Evolutionary conservation across 805 yeast species (phyloP).

Genomic region (Candida loeiensis): DNA sequence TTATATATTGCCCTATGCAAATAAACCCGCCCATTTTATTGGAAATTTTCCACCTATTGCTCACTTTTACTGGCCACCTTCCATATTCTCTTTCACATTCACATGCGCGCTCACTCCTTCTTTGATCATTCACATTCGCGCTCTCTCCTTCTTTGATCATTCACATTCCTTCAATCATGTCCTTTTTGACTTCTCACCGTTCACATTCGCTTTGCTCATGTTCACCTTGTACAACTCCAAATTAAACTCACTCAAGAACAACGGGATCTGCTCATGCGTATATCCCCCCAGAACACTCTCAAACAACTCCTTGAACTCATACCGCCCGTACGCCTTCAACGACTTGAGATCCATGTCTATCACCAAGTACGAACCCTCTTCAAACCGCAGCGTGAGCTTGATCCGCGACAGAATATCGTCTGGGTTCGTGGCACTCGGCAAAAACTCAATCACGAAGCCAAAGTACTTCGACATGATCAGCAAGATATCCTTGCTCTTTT

Average conservation of each 20-base stretch:
- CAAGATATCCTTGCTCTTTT: conserved; percentile 68
- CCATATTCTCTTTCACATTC: too few relatives aligned
- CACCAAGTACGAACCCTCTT: conserved; percentile 43
- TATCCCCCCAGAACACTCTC: conserved; percentile 59
- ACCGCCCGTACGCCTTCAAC: conserved; percentile 47
- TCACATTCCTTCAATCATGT: too few relatives aligned
- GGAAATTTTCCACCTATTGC: too few relatives aligned
- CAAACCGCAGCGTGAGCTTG: conserved; percentile 49
- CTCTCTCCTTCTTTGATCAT: too few relatives aligned
- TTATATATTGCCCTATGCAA: too few relatives aligned
- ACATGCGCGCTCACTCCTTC: too few relatives aligned
- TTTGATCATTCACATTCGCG: too few relatives aligned
- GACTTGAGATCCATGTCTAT: conserved; percentile 56
- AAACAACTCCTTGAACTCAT: conserved; percentile 35
- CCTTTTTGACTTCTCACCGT: background rate
- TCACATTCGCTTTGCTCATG: background rate
- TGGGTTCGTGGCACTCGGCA: conserved; percentile 42
- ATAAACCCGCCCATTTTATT: too few relatives aligned
- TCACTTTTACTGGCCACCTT: too few relatives aligned
- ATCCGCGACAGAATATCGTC: conserved; percentile 49
- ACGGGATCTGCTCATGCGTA: conserved; percentile 71
- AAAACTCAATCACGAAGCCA: conserved; percentile 71
- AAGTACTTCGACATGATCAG: conserved; percentile 62
- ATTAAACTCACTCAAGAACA: conserved; percentile 73
- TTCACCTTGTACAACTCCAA: conserved; percentile 47